phyloP scores from a whole-genome alignment of 1,284 basidiomycete species.

The Ganoderma lingzhi region DNA sequence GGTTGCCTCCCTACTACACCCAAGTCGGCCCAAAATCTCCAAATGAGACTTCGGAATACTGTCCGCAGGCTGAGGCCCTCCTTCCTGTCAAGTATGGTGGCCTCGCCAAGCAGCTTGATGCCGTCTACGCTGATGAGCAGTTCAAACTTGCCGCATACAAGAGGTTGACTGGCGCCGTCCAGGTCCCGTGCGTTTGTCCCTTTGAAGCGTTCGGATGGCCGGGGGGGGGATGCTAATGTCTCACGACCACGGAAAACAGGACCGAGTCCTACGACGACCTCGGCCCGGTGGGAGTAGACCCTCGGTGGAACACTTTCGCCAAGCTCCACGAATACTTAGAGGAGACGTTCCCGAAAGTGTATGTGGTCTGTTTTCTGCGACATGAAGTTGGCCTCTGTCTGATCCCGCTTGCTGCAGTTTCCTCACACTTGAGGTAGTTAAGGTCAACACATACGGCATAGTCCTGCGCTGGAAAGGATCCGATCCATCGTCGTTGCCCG shows the following conservation, averaged over 20 bases:
- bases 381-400: neutral
- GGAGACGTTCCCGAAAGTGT: conserved; percentile 51
- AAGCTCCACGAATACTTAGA: conserved; percentile 50
- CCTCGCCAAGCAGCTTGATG: conserved; percentile 47
- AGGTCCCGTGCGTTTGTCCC: conserved; percentile 32
- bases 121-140: conserved; percentile 18
- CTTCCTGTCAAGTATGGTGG: conserved; percentile 48
- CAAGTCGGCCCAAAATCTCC: neutral
- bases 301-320: conserved; percentile 51
- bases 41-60: conserved; percentile 34
- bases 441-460: conserved; percentile 71
- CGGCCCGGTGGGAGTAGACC: conserved; percentile 46
- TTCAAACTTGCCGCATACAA: conserved; percentile 29
- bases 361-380: conserved; percentile 30
- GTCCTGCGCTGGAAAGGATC: conserved; percentile 71
- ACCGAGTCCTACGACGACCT: conserved; percentile 42
- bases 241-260: conserved; percentile 18
- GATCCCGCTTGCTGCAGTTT: conserved; percentile 47
- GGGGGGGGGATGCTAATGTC: neutral
- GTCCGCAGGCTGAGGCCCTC: conserved; percentile 52
- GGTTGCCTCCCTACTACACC: neutral
- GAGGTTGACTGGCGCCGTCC: conserved; percentile 32
- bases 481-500: conserved; percentile 60
- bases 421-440: conserved; percentile 54
- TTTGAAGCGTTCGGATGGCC: neutral